Percentiles rank a stretch among this genome's conserved stretches.
Evolutionary conservation across 2,329 filamentous ascomycete species (phyloP).

Genomic region (Botrytis byssoidea): DNA sequence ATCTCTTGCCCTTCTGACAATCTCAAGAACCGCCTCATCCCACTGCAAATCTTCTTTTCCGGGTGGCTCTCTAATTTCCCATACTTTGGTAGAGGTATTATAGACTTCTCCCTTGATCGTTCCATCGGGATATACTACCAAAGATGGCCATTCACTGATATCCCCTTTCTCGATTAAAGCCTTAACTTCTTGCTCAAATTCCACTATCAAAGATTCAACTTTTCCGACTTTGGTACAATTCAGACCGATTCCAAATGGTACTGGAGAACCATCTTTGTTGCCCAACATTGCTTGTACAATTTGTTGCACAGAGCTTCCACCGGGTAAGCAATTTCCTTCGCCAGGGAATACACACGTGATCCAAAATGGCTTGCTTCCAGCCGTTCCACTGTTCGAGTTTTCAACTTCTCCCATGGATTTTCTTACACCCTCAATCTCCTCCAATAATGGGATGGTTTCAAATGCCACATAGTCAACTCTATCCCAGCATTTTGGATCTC

Average conservation of each 20-base stretch:
- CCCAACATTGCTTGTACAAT: conserved; percentile 44
- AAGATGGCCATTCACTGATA: conserved; percentile 46
- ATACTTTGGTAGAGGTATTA: conserved; percentile 60
- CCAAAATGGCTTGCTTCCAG: conserved; percentile 46
- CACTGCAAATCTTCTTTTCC: conserved; percentile 31
- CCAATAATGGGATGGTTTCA: conserved; percentile 63
- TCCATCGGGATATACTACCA: conserved; percentile 68
- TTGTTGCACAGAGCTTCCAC: conserved; percentile 50
- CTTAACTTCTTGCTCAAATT: conserved; percentile 52
- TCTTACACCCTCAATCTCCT: conserved; percentile 60
- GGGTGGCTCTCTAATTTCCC: conserved; percentile 45
- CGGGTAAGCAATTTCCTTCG: conserved; percentile 53
- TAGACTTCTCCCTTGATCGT: conserved; percentile 65
- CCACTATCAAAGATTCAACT: conserved; percentile 53
- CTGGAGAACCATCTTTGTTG: conserved; percentile 23
- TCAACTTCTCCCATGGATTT: conserved; percentile 38
- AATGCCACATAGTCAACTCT: conserved; percentile 57
- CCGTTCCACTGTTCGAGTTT: neutral
- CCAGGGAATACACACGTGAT: conserved; percentile 62
- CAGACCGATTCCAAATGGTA: conserved; percentile 63
- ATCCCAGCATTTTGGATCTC: conserved; percentile 27
- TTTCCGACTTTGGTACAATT: conserved; percentile 69
- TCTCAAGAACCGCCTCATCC: conserved; percentile 41
- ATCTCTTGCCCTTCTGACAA: conserved; percentile 37
- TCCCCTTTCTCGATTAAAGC: conserved; percentile 42